Base-by-base conservation (phyloP, 179 eudicot species). In the Camellia oleifera region DNA sequence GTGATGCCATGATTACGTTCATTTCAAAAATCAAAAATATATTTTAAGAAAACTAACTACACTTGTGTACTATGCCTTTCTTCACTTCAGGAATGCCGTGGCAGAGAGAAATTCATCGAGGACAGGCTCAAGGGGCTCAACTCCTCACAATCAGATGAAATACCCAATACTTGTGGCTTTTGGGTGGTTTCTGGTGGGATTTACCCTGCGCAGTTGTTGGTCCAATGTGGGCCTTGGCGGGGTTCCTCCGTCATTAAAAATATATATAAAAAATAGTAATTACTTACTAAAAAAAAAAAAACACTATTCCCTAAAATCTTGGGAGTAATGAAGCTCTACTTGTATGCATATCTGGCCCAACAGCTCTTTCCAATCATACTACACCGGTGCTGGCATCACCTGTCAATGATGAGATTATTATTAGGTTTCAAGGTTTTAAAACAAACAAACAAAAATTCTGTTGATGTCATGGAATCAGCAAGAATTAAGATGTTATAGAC, bases 331-430 rank as follows among this genome's bases (percentile, higher is more conserved):
- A 57, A 74, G 58, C 5, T 6, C 40, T 40, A 7, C 0, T 54
- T 26, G 9, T 12, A 17, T 15, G 4, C 50, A 32, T 4, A 8
- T 32, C 48, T 26, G 46, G 13, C 26, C 64, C 0, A 26, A 23
- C 61, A 72, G 76, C 45, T 26, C 45, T 10, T 20, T 23, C 45
- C 45, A 20, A 72, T 12, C 11, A 13, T 20, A 4, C 7, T 64
- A 10, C 11, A 42, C 53, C 13, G 2, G 50, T 62, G 56, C 57
- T 5, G n/a, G 69, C 58, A 18, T 20, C 56, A 74, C 67, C 68
- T 75, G 67, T 44, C 78, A 44, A 18, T 62, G 42, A 61, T 76
- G 69, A 76, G n/a, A 62, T 17, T 2, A 57, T n/a, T 45, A n/a
- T 62, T 45, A 45, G 68, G 6, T 61, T 76, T n/a, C 9, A 4